Evolutionary conservation across 108 stramenopile genomes (phyloP), one percentile per base, ranked within the genome.

Genomic region (Stephanodiscus triporus): DNA sequence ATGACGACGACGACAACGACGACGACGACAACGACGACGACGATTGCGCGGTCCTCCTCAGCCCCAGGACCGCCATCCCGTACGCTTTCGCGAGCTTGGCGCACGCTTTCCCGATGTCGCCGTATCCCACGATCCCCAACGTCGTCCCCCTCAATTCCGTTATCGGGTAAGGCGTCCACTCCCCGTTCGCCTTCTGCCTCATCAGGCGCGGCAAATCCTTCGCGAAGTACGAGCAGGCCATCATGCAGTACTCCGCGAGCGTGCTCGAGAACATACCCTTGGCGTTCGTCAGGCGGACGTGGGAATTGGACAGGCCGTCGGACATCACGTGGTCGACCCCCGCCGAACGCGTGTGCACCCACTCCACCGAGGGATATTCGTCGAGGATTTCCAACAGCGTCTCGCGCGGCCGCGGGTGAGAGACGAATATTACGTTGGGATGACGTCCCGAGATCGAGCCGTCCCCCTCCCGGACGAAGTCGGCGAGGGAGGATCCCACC

Each of bases 171-270:
- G 84, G 87, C n/a, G 90, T 78, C 92, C 92, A 95, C 22, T 88
- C 69, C 58, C 54, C 49, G 20, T 63, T 73, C 13, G 59, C 23
- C 61, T 98, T 92, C 27, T 98, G 81, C 40, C 72, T 45, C 83
- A 95, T 64, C 36, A 97, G 72, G 1, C 92, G 87, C 4, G 93
- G 96, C 6, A 97, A 70, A 68, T 97, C 92, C 79, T 97, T 98
- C 49, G 95, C 95, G 82, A 96, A 98, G 64, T 95, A 97, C 10
- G 83, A 72, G 68, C 90, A 89, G 11, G 95, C 94, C 82, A 93
- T 84, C 83, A 97, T 75, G 38, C 79, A 78, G 70, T 98, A 96
- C 74, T 98, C 97, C 0, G 96, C 96, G 48, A 98, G 77, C 0
- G 96, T 91, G 17, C 85, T 84, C 57, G 84, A 89, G 71, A 93